These are phyloP conservation scores for Rhodotorula mucilaginosa DNA, from an alignment of 1,284 basidiomycete species.

Conservation along the genomic window DNA sequence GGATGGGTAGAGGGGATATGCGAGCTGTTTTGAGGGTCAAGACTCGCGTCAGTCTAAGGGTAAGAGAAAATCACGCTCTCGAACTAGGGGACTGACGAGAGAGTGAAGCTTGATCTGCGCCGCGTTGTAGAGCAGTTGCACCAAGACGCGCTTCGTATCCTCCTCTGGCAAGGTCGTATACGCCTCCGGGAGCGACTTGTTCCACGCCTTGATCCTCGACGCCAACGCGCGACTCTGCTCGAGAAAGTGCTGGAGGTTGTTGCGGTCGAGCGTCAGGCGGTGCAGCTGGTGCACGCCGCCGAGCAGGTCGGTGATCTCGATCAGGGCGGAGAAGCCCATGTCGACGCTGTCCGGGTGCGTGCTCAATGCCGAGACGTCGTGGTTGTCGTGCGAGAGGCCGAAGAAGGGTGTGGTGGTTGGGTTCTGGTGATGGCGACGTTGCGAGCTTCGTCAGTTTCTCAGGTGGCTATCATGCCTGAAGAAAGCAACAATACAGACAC, in stretches of 20 bases:
- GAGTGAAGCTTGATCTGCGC: slow-evolving; percentile 4
- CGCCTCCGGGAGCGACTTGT: neutral
- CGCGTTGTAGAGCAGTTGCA: slow-evolving; percentile 2
- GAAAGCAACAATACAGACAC: too few species aligned
- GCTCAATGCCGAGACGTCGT: neutral
- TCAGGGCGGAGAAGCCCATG: neutral
- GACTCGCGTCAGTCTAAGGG: neutral
- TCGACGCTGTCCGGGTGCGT: neutral
- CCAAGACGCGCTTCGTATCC: neutral
- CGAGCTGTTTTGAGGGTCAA: neutral
- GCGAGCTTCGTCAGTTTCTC: neutral
- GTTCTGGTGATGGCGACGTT: neutral
- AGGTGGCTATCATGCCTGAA: neutral
- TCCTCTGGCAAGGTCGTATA: neutral
- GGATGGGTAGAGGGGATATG: neutral
- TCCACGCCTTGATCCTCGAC: neutral
- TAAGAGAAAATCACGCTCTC: too few species aligned
- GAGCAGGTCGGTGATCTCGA: slow-evolving; percentile 6
- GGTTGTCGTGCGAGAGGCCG: neutral
- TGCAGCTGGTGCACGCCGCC: slow-evolving; percentile 10
- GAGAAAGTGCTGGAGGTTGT: neutral
- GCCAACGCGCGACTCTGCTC: neutral
- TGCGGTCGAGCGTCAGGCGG: neutral
- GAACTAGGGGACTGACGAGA: neutral
- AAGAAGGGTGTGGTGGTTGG: neutral